These are phyloP conservation scores for Wallacemonas sp. DNA, from an alignment of 208 protist genomes.

Conservation along the genomic window DNA sequence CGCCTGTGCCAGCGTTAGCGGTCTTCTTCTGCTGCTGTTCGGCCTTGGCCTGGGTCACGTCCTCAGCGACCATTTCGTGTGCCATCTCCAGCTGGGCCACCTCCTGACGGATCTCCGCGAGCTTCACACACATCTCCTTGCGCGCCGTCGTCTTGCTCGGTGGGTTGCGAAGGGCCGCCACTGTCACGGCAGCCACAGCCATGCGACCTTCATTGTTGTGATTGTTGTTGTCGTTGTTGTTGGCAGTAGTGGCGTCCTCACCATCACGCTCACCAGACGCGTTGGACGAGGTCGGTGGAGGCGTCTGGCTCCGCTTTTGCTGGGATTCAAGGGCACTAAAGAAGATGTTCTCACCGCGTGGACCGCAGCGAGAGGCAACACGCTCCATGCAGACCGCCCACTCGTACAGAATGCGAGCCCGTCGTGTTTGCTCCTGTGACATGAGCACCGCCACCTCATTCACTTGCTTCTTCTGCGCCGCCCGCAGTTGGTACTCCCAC, in stretches of 20 bases:
- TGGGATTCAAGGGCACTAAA: not conserved
- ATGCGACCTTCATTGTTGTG: no score
- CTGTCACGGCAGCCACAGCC: not conserved
- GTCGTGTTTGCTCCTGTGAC: slow-evolving; percentile 36
- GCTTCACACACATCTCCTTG: slow-evolving; percentile 34
- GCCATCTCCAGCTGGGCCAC: slow-evolving; percentile 68
- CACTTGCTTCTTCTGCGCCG: slow-evolving; percentile 48
- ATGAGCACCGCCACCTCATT: slow-evolving; percentile 49
- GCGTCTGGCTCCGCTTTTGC: not conserved
- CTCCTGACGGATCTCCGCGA: slow-evolving; percentile 44
- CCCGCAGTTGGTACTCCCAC: slow-evolving; percentile 81
- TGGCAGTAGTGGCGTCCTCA: no score
- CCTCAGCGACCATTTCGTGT: slow-evolving; percentile 75
- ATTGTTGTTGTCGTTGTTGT: no score
- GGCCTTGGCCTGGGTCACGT: slow-evolving; percentile 41
- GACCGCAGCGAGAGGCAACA: slow-evolving; percentile 43
- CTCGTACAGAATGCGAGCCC: slow-evolving; percentile 64
- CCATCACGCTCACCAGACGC: no score
- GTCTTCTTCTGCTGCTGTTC: slow-evolving; percentile 24
- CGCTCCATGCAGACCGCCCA: slow-evolving; percentile 70
- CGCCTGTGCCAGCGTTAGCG: not conserved
- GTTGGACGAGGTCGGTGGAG: not conserved
- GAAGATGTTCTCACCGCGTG: not conserved
- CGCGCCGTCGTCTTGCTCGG: slow-evolving; percentile 22
- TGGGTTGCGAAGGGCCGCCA: slow-evolving; percentile 12